Conservation (phyloP, 345 rosid genomes). For the Populus alba region DNA sequence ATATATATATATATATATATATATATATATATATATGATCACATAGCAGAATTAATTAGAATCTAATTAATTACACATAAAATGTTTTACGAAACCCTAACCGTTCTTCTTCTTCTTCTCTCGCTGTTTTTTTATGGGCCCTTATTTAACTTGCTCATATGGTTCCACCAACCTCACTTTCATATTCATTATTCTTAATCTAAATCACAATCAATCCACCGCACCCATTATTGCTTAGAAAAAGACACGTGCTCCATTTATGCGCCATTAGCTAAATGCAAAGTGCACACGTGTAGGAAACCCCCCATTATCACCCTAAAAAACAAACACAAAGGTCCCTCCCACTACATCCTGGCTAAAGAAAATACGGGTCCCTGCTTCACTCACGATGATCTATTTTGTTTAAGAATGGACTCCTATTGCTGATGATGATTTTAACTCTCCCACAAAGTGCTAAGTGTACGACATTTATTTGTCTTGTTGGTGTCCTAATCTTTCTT, state of each 20-base stretch:
- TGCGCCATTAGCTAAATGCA: slow-evolving; percentile 4
- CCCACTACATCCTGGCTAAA: slow-evolving; percentile 10
- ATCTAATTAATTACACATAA: not conserved
- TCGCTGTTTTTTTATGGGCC: not conserved
- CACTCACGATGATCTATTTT: not conserved
- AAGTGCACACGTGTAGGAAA: slow-evolving; percentile 16
- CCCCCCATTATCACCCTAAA: slow-evolving; percentile 1
- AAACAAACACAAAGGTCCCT: not conserved
- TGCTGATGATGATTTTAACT: not conserved
- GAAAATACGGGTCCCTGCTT: not conserved
- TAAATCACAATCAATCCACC: slow-evolving; percentile 15
- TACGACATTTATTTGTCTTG: not conserved
- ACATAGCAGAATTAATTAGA: not conserved
- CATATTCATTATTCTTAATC: not conserved
- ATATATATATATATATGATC: not conserved
- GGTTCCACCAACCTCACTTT: slow-evolving; percentile 11
- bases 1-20: too few relatives aligned
- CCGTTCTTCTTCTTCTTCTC: slow-evolving; percentile 7
- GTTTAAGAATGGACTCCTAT: not conserved
- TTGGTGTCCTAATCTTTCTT: slow-evolving; percentile 24
- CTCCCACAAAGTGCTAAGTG: not conserved
- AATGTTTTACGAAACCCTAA: not conserved
- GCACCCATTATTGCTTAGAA: slow-evolving; percentile 8
- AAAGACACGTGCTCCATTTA: slow-evolving; percentile 14
- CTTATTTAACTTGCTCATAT: not conserved